Percentiles rank a stretch among this genome's conserved stretches.
These are phyloP conservation scores for Malus asiatica DNA, from an alignment of 306 rosid genomes.

Conservation along the genomic window DNA sequence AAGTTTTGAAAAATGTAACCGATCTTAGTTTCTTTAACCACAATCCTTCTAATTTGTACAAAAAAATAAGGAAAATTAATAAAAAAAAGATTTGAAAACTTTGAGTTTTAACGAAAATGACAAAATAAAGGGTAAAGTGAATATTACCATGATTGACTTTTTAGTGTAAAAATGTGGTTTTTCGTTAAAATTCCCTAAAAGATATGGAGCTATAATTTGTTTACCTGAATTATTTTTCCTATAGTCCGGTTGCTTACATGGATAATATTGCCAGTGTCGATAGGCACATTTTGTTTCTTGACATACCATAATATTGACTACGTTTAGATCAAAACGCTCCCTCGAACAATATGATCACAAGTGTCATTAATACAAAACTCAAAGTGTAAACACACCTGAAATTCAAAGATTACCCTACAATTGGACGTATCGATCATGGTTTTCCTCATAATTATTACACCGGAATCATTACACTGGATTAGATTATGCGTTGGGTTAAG, in stretches of 20 bases:
- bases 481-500: slow-evolving; percentile 9
- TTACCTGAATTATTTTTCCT: background rate
- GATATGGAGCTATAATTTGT: background rate
- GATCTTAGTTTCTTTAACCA: too few species aligned
- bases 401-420: slow-evolving; percentile 4
- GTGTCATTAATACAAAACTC: background rate
- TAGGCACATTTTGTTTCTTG: background rate
- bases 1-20: too few species aligned
- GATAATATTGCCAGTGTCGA: background rate
- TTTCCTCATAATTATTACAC: background rate
- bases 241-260: background rate
- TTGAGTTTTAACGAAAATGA: too few species aligned
- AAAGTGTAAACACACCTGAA: too few species aligned
- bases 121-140: too few species aligned
- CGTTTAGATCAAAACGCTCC: too few species aligned
- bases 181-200: too few species aligned
- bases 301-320: background rate
- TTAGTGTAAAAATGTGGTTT: too few species aligned
- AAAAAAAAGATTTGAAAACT: too few species aligned
- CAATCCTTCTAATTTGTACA: background rate
- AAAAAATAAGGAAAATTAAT: too few species aligned
- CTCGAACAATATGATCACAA: too few species aligned
- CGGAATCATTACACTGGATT: slow-evolving; percentile 14
- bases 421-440: background rate
- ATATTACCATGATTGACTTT: too few species aligned